These are phyloP conservation scores for Termitomyces sp. DNA, from an alignment of 768 basidiomycete genomes.

Conservation along the genomic window DNA sequence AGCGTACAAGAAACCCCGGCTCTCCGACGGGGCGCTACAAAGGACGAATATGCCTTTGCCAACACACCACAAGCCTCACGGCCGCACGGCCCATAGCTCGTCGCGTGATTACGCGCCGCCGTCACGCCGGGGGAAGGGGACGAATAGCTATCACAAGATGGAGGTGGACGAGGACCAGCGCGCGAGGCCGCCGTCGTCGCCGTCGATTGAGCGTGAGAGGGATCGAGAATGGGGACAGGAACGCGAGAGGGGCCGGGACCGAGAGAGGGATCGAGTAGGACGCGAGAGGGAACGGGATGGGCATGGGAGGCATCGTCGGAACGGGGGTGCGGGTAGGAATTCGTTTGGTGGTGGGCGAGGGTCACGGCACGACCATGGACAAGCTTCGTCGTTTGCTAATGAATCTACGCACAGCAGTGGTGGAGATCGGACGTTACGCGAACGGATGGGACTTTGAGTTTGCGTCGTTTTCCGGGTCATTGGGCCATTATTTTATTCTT, in stretches of 20 bases:
- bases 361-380: constrained; percentile 26
- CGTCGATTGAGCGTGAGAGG: constrained; percentile 22
- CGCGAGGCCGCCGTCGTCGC: constrained; percentile 37
- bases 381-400: constrained; percentile 18
- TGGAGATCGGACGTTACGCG: constrained; percentile 78
- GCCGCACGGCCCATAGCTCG: constrained; percentile 1
- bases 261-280: constrained; percentile 29
- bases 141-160: constrained; percentile 30
- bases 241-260: background rate
- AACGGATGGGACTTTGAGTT: constrained; percentile 70
- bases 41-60: background rate
- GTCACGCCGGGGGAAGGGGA: constrained; percentile 10
- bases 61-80: constrained; percentile 19
- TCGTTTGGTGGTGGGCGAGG: constrained; percentile 25
- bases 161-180: constrained; percentile 52
- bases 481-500: background rate
- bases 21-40: constrained; percentile 43
- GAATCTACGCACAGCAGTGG: constrained; percentile 30
- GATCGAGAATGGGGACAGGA: constrained; percentile 14
- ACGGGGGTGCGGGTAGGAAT: constrained; percentile 21
- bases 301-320: constrained; percentile 28
- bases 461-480: background rate
- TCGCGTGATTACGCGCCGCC: constrained; percentile 19
- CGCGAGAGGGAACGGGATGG: constrained; percentile 27
- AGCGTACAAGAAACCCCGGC: constrained; percentile 72